Evolutionary conservation across 768 basidiomycete genomes (phyloP), one percentile per base, ranked within the genome.

Genomic region (Phallus indusiatus): DNA sequence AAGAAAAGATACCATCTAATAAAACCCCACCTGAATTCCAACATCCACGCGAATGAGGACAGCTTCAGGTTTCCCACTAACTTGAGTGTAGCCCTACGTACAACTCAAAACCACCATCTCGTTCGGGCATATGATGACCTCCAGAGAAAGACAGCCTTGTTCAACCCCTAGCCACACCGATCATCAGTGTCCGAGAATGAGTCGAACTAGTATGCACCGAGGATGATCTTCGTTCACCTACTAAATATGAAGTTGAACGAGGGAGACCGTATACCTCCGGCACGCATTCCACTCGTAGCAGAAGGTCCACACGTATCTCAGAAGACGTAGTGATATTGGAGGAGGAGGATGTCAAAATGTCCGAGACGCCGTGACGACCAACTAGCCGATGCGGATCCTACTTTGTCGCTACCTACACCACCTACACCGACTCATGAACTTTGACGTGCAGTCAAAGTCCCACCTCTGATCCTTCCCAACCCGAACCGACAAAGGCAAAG

Each of bases 181-280:
- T 81, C 54, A 85, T 90, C 82, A 92, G 88, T 66, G 83, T 90
- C 20, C 84, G 88, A 56, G 91, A 94, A 70, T 94, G 91, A 91
- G 81, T 80, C 0, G 90, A 93, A 66, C 71, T 90, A n/a, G n/a
- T n/a, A 5, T 88, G 88, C 63, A 70, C 69, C 24, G 84, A 81
- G 62, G 84, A 86, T 12, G 88, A 90, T 16, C 83, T 81, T 59
- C 80, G 84, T 34, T 81, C 88, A 0, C 91, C 88, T 10, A 81
- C 85, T n/a, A 72, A 84, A 21, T 78, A 81, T 46, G 86, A 89
- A 61, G 75, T 88, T 47, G 21, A 73, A 57, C 71, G 72, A 54
- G 73, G 73, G 14, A 35, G 80, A 81, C 69, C 60, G 9, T 36
- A 51, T 53, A 17, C 50, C 14, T 4, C 20, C 21, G 14, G 12